Evolutionary conservation across 352 stramenopile genomes (phyloP).

Genomic region (Phytophthora macrochlamydospora): DNA sequence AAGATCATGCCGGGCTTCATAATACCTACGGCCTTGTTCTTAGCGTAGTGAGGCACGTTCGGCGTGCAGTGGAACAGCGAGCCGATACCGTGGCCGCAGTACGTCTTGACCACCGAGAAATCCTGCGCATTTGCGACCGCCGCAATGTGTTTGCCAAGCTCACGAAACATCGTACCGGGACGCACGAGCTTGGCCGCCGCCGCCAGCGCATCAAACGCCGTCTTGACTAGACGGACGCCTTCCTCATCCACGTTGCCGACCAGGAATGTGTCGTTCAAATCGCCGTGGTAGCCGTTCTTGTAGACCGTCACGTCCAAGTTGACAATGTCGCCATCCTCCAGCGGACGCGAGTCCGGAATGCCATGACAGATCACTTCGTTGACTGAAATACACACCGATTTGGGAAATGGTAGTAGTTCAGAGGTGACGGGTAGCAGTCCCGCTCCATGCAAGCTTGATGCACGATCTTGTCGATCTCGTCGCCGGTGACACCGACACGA

Average conservation of each 20-base stretch:
- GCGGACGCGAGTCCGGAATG: conserved; percentile 94
- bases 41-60: conserved; percentile 98
- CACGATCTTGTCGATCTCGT: conserved; percentile 96
- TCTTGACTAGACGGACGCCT: conserved; percentile 89
- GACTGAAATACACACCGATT: conserved; percentile 82
- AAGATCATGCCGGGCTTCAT: conserved; percentile 99
- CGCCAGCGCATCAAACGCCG: conserved; percentile 92
- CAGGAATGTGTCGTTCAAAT: conserved; percentile 98
- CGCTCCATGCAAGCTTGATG: conserved; percentile 91
- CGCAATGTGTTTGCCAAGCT: conserved; percentile 94
- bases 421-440: conserved; percentile 94
- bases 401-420: conserved; percentile 98
- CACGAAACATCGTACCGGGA: conserved; percentile 93
- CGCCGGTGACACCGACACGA: conserved; percentile 89
- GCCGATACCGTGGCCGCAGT: conserved; percentile 98
- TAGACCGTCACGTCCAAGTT: conserved; percentile 98
- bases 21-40: conserved; percentile 97
- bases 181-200: conserved; percentile 87
- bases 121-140: conserved; percentile 76
- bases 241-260: conserved; percentile 95
- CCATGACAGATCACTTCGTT: conserved; percentile 97
- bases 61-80: conserved; percentile 96
- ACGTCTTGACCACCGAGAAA: conserved; percentile 95
- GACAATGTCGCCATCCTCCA: conserved; percentile 97
- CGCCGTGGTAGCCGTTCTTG: conserved; percentile 95